phyloP scores from a whole-genome alignment of 2,329 filamentous ascomycete genomes.

The Tolypocladium endophyticum region DNA sequence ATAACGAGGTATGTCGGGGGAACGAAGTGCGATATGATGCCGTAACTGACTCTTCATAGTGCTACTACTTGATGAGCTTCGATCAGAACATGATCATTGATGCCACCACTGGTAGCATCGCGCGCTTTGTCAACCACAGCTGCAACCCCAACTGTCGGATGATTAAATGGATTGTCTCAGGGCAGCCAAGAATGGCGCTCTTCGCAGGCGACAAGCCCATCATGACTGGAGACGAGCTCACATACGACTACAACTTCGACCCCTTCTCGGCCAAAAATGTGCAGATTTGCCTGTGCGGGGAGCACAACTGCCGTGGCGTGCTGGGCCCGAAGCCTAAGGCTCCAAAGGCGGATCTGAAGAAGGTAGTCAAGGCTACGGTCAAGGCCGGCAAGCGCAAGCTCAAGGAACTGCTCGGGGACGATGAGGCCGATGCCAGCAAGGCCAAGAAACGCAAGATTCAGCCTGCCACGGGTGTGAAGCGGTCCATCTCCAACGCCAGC shows the following conservation, averaged over 20 bases:
- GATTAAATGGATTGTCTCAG: slow-evolving; percentile 94
- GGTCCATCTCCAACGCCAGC: slow-evolving; percentile 21
- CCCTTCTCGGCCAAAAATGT: slow-evolving; percentile 60
- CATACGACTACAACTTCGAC: slow-evolving; percentile 78
- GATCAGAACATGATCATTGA: slow-evolving; percentile 99
- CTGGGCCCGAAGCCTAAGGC: slow-evolving; percentile 50
- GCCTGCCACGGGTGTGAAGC: slow-evolving; percentile 21
- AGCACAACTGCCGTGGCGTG: slow-evolving; percentile 52
- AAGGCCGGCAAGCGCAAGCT: slow-evolving; percentile 47
- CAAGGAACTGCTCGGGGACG: slow-evolving; percentile 38
- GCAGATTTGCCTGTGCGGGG: slow-evolving; percentile 54
- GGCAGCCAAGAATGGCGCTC: slow-evolving; percentile 89
- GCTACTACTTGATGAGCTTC: slow-evolving; percentile 97
- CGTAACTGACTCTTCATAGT: slow-evolving; percentile 37
- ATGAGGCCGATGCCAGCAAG: slow-evolving; percentile 28
- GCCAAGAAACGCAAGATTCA: slow-evolving; percentile 35
- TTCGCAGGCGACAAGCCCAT: slow-evolving; percentile 87
- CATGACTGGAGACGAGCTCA: slow-evolving; percentile 90
- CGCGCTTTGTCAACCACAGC: slow-evolving; percentile 95
- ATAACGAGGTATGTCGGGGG: slow-evolving; percentile 63
- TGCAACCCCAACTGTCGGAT: slow-evolving; percentile 95
- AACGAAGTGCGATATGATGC: background rate
- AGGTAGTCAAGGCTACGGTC: slow-evolving; percentile 25
- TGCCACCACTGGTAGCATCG: slow-evolving; percentile 89
- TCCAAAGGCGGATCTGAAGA: slow-evolving; percentile 32